A percentile compares a stretch with the other conserved stretches of the same genome.
Conservation (phyloP, 768 basidiomycete genomes). For the Coprinopsis marcescibilis region DNA sequence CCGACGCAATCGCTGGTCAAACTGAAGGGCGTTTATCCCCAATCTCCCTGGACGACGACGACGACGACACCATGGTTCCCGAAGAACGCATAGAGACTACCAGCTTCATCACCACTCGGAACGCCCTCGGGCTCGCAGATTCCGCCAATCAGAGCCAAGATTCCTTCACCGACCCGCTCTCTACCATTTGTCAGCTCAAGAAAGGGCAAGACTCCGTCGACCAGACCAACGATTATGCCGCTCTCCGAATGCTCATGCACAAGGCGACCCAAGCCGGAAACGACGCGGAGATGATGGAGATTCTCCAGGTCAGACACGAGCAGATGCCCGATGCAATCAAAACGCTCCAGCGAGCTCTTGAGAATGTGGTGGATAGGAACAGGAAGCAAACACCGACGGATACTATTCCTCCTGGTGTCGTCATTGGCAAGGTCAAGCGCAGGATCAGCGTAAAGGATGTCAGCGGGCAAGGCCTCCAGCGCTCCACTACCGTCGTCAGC, state of each 20-base stretch:
- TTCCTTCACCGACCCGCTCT: constrained; percentile 18
- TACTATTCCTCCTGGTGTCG: constrained; percentile 9
- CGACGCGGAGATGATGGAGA: constrained; percentile 58
- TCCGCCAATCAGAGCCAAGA: constrained; percentile 1
- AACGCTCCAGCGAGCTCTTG: constrained; percentile 57
- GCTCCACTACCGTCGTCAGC: constrained; percentile 21
- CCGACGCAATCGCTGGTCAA: constrained; percentile 4
- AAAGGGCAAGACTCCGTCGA: constrained; percentile 34
- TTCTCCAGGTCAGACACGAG: constrained; percentile 55
- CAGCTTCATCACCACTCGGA: constrained; percentile 17
- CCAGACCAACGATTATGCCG: constrained; percentile 43
- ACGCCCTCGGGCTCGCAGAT: constrained; percentile 19
- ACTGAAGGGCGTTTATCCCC: constrained; percentile 11
- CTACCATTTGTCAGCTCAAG: constrained; percentile 22
- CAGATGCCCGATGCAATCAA: constrained; percentile 82
- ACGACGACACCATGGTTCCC: not conserved
- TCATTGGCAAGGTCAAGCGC: constrained; percentile 16
- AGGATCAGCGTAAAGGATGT: constrained; percentile 15
- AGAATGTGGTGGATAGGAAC: constrained; percentile 32
- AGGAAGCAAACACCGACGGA: not conserved
- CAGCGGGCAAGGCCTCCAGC: constrained; percentile 9
- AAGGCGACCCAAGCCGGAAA: constrained; percentile 49
- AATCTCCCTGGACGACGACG: not conserved
- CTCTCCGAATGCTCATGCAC: constrained; percentile 55
- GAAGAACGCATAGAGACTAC: constrained; percentile 5